Base-by-base conservation (phyloP, 78 protist genomes). In the Blattamonas nauphoetae region DNA sequence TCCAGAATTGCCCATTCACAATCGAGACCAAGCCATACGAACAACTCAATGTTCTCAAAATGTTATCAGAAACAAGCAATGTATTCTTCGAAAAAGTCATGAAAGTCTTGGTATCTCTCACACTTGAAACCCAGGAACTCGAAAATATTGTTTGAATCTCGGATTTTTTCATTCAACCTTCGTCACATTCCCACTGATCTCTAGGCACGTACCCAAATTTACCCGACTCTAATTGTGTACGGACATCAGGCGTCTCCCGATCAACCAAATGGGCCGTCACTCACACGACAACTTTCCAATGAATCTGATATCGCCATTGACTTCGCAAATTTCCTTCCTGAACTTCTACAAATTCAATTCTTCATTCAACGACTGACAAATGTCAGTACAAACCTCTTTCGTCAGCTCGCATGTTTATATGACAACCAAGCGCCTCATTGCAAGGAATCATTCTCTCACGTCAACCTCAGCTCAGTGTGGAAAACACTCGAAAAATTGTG, bases 71-170 rank as follows among this genome's bases (percentile, higher is more conserved):
- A 4, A 79, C 83, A 6, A 11, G 6, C 6, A 79, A 79, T 11
- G 45, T 33, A 4, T 6, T 79, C 33, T 21, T 79, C 21, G 83
- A 79, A 79, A 6, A 21, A 6, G 83, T 79, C 42, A 79, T 79
- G 83, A 79, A 79, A 21, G 83, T 79, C 5, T 79, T 79, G 29
- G 6, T 21, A 5, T 4, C 33, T 6, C 83, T 79, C 43, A 11
- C 41, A 79, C 6, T 79, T 79, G 83, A 79, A 79, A 36, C 6
- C 45, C 6, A 79, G 33, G 83, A 79, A n/a, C 83, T 79, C 41
- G 83, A 79, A 11, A n/a, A 36, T 4, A 79, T 21, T 6, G 83
- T 79, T 21, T 21, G 83, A 5, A 32, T 79, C 83, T 79, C 33
- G 6, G 11, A 29, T 55, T 55, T 29, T 55, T 55, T 55, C 71